Base-by-base conservation (phyloP, 2,329 filamentous ascomycete genomes). In the Pestalotiopsis fici region DNA sequence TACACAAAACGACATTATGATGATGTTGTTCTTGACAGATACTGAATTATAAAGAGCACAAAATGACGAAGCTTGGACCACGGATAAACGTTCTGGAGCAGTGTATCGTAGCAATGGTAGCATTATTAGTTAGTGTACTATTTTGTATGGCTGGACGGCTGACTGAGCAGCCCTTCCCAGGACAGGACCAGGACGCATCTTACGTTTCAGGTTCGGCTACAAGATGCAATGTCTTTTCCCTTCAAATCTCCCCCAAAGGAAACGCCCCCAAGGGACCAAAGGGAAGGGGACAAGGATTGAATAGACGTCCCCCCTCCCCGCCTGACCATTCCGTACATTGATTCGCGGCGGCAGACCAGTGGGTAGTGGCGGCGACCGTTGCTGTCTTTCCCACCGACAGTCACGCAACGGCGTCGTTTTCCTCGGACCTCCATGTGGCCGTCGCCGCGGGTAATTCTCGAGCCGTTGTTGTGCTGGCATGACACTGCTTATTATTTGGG, bases 121-220 rank as follows among this genome's bases (percentile, higher is more conserved):
- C 21, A 57, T 35, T 11, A 35, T 11, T 35, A 35, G 31, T 35
- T 35, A 50, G 43, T n/a, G 43, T 50, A 43, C 12, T 15, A 43
- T 43, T 3, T 18, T 13, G 37, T 43, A 43, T 12, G 12, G 37
- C 18, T 15, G 43, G 18, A 50, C 43, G 43, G 43, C 43, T 50
- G 43, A 50, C 43, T 50, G 43, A 50, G n/a, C n/a, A 50, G 43
- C 43, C 43, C 59, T 60, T 21, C 31, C 61, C n/a, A 31, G 61
- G 61, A 55, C 43, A 28, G 25, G 61, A 50, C 28, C 25, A 43
- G 54, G 13, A 55, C 56, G 63, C 63, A 65, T 59, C 63, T 23
- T 65, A 18, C 21, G 63, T 65, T 65, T 65, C 63, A 65, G 63
- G 63, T 65, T n/a, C 21, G 27, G 31, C 63, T 57, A 57, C 28